Conservation (phyloP, 805 yeast species). For the Cyberlindnera bimundalis region DNA sequence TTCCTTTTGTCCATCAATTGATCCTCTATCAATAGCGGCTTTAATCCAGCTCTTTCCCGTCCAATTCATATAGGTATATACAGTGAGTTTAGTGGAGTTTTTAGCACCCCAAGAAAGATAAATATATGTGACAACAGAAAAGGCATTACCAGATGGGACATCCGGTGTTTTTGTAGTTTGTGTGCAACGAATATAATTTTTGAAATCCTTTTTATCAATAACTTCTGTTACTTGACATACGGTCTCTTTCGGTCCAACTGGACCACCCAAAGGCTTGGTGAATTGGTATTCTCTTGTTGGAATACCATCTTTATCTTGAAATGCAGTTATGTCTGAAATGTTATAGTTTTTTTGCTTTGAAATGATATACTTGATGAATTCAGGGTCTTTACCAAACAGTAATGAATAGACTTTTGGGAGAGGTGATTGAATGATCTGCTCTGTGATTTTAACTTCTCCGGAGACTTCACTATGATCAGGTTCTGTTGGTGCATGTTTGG, state of each 20-base stretch:
- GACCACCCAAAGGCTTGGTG: constrained; percentile 59
- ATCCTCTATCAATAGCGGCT: constrained; percentile 69
- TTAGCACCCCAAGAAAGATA: constrained; percentile 61
- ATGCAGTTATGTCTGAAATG: constrained; percentile 46
- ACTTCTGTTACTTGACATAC: constrained; percentile 60
- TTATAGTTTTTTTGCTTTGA: constrained; percentile 63
- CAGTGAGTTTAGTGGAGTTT: constrained; percentile 49
- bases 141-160: constrained; percentile 76
- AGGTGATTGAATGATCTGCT: constrained; percentile 57
- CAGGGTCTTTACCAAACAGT: constrained; percentile 59
- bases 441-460: constrained; percentile 53
- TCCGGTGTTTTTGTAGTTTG: constrained; percentile 71
- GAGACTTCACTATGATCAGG: constrained; percentile 40
- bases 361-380: constrained; percentile 42
- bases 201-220: constrained; percentile 49
- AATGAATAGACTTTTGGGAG: constrained; percentile 55
- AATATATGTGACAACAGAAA: constrained; percentile 55
- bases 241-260: constrained; percentile 79
- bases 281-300: constrained; percentile 51
- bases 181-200: constrained; percentile 43
- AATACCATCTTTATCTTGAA: constrained; percentile 27
- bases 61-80: constrained; percentile 64
- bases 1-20: constrained; percentile 68
- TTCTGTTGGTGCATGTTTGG: constrained; percentile 46
- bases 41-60: constrained; percentile 75